Base-by-base conservation (phyloP, 768 basidiomycete genomes). In the Boletus speciosus region DNA sequence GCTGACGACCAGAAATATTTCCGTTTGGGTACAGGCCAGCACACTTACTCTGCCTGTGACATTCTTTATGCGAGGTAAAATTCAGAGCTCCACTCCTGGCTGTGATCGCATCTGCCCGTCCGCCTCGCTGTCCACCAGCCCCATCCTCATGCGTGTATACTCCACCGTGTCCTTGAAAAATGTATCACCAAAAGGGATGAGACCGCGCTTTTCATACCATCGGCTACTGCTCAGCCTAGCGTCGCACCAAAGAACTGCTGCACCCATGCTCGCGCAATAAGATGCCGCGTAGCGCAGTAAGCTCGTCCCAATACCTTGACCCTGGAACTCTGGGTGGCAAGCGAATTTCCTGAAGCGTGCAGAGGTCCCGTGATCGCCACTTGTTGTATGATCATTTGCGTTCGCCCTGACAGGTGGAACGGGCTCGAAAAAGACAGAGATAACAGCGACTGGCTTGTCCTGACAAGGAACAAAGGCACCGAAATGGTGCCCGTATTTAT, bases 331-430 rank as follows among this genome's bases (percentile, higher is more conserved):
- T 32, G 74, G 71, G 42, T 77, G 72, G 67, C 81, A 85, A 16
- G 83, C 79, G 62, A 85, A 86, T 62, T 85, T 85, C 56, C 82
- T 73, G 69, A 85, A 84, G 29, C 81, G 76, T 21, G 76, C 75
- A 15, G 66, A 47, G 49, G 50, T 52, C 46, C 27, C 25, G 47
- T 49, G 51, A 32, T 32, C 29, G 27, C 48, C 42, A 42, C 47
- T 52, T 21, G 46, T 12, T 29, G 49, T 54, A 29, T 3, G 48
- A 52, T 32, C 43, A 56, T 47, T 55, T 15, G 35, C 42, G 54
- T 47, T 55, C 16, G 32, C 53, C 21, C 50, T 39, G 47, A 49
- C 43, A 15, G 43, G 31, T 31, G 72, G 74, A 41, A 77, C 53
- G 25, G 70, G 57, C 54, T 81, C 79, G 39, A 70, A 59, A 67